Evolutionary conservation across 495 filamentous ascomycete genomes (phyloP), one percentile per base, ranked within the genome.

Genomic region (Xylaria curta): DNA sequence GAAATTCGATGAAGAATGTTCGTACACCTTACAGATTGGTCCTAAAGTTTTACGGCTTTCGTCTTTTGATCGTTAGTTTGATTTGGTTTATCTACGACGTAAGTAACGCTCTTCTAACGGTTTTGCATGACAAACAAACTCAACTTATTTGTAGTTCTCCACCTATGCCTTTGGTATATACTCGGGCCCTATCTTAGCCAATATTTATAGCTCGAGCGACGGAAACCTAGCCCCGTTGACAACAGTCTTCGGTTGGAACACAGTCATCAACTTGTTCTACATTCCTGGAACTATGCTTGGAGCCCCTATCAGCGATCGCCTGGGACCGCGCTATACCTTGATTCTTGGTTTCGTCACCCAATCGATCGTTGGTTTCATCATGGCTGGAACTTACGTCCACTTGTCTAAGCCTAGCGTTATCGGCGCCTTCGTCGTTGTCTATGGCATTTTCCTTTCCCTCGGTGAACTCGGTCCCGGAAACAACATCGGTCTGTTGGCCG

Each of bases 11-110:
- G 70, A 72, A 80, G 70, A 74, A 87, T 68, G 81, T 81, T 38
- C 84, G 85, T 68, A 89, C 87, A 1, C 90, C 90, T 0, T 92
- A 89, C 71, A 31, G 68, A 6, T 83, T 89, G 0, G 83, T 86
- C 4, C 74, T 89, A 6, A 84, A 79, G 54, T 89, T 85, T 79
- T 94, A 92, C 83, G 86, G 86, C 78, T 85, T 79, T 67, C 82
- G 88, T n/a, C 81, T 97, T 60, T 72, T 87, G 5, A 81, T 92
- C 17, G 92, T 97, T 58, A 91, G 88, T 67, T 71, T 92, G 31
- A 94, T 98, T 79, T 98, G 95, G 95, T 97, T 97, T 81, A 87
- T 97, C 74, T 97, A 97, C 78, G 92, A 97, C 69, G 82, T 88
- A 63, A 80, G 85, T 53, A 21, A 33, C 33, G 8, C 44, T 15